Conservation (phyloP, 257 asterid genomes). For the Lycium barbarum region DNA sequence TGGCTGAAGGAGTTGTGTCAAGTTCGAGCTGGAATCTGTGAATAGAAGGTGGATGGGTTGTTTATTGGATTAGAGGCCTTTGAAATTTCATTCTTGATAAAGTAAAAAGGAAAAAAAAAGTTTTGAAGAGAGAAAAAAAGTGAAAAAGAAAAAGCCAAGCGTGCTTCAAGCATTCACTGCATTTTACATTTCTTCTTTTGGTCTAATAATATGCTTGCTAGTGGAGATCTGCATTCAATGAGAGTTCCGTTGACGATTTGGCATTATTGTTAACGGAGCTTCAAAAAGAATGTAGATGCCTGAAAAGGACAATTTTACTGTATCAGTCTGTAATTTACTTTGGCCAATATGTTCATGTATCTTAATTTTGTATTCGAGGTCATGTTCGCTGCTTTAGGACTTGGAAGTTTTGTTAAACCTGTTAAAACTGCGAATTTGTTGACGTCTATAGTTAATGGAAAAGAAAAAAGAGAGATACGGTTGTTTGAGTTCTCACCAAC, state of each 20-base stretch:
- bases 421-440: background rate
- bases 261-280: background rate
- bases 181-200: background rate
- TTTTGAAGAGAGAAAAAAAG: too few species aligned
- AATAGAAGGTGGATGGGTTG: slow-evolving; percentile 35
- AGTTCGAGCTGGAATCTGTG: slow-evolving; percentile 34
- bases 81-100: background rate
- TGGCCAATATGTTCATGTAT: background rate
- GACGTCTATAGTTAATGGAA: background rate
- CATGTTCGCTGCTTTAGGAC: background rate
- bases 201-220: slow-evolving; percentile 8
- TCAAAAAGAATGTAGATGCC: background rate
- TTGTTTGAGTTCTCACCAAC: background rate
- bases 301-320: background rate
- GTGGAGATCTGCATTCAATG: background rate
- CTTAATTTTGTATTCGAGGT: background rate
- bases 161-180: background rate
- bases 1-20: background rate
- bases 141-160: background rate
- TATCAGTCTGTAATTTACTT: background rate
- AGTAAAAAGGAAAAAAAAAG: background rate
- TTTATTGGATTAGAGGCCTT: slow-evolving; percentile 6
- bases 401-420: too few species aligned
- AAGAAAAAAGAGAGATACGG: too few species aligned
- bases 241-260: background rate